Evolutionary conservation across 352 stramenopile species (phyloP), one percentile per base, ranked within the genome.

Genomic region (Globisporangium cystogenes): DNA sequence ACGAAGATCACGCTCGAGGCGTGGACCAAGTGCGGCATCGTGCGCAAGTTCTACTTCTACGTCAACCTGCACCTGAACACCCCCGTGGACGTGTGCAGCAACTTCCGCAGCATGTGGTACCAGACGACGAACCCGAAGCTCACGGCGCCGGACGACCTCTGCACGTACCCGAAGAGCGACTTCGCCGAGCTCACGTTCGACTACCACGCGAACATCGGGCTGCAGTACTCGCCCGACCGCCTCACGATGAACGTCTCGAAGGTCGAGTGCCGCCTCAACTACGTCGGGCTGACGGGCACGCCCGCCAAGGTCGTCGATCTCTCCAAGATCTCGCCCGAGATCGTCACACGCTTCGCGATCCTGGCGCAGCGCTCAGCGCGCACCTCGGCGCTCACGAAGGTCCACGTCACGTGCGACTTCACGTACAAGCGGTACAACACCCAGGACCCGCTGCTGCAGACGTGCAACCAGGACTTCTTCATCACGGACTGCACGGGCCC

Each of bases 101-200:
- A 72, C 26, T 85, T 86, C 44, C 59, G 62, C 35, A 54, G 60
- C n/a, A 83, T 88, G 77, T 88, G 74, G 74, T 88, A 88, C 57
- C 72, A 88, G 59, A 59, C 63, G 10, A 62, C 61, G 20, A 57
- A 68, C 20, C 60, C 58, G 12, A 60, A 57, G 33, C 57, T 72
- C 20, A 57, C 62, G n/a, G 62, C 71, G n/a, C 39, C 50, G 14
- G 53, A 48, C 20, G 58, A 60, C 18, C 65, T 85, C 35, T 87
- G 76, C 49, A 65, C 62, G 37, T 82, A 78, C 48, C 64, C 64
- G 18, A 54, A 64, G 27, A 87, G 72, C 20, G 70, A 87, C 53
- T 87, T 86, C 53, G 72, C 72, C 11, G 70, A 84, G 51, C 20
- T 84, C 16, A 86, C 72, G 37, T 87, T 86, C 36, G 64, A 82